Conservation (phyloP, 2,329 filamentous ascomycete genomes). For the Dactylellina parvicollis region DNA sequence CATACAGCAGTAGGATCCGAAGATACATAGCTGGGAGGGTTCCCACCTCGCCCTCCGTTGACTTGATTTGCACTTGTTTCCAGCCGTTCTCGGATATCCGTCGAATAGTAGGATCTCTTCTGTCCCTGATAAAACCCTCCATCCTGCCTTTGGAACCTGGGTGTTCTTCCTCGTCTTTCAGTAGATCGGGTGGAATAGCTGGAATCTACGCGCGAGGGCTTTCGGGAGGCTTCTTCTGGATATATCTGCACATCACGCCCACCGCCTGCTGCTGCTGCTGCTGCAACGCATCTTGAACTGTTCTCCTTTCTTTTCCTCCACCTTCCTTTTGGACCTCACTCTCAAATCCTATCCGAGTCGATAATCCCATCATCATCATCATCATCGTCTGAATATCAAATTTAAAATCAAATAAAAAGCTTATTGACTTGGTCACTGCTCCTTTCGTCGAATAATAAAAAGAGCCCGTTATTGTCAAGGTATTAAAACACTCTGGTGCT, state of each 20-base stretch:
- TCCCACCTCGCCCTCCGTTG: conserved; percentile 31
- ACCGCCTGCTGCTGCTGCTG: too few relatives aligned
- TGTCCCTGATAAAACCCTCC: conserved; percentile 37
- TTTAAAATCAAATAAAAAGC: conserved; percentile 10
- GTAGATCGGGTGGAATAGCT: conserved; percentile 19
- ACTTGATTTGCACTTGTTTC: conserved; percentile 13
- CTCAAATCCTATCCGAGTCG: neutral
- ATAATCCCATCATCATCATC: conserved; percentile 13
- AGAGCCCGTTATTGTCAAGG: conserved; percentile 42
- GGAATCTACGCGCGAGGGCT: neutral
- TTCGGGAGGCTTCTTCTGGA: too few relatives aligned
- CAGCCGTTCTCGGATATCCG: conserved; percentile 43
- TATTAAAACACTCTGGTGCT: conserved; percentile 51
- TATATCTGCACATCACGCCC: too few relatives aligned
- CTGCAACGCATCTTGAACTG: conserved; percentile 15
- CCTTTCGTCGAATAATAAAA: conserved; percentile 12
- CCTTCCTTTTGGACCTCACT: conserved; percentile 1
- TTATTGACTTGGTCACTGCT: conserved; percentile 8
- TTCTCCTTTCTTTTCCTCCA: conserved; percentile 29
- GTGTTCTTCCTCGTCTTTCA: conserved; percentile 11
- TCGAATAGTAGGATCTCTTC: conserved; percentile 43
- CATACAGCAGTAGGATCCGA: conserved; percentile 50
- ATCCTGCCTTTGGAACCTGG: conserved; percentile 15
- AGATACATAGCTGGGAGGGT: conserved; percentile 10
- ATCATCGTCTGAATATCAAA: conserved; percentile 5